Evolutionary conservation across 2,329 filamentous ascomycete genomes (phyloP), one percentile per base, ranked within the genome.

Genomic region (Penicillium carneum): DNA sequence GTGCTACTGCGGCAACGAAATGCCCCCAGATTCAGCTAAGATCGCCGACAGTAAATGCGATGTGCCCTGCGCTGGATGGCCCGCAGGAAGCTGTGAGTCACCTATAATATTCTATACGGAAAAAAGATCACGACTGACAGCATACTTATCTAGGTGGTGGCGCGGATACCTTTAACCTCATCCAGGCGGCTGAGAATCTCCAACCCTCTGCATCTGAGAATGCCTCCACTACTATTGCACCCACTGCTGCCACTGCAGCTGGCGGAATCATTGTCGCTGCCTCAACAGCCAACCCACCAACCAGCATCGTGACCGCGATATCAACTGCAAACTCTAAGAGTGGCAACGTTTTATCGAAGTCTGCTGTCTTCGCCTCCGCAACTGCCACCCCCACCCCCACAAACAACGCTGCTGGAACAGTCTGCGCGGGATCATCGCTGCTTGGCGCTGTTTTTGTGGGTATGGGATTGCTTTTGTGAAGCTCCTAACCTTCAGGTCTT

Each of bases 1-100:
- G 33, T 74, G 72, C 61, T 65, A 58, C 47, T 74, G 72, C 50
- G 66, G 65, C 9, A 57, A 71, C 16, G 42, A 63, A n/a, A 26
- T 68, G 0, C 70, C 72, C 5, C 53, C 62, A 0, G 20, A 59
- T 4, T 57, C 59, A 2, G 55, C 45, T 11, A 64, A 69, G 55
- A 53, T 73, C 8, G 59, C 56, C 43, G 53, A 66, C 36, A 60
- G 61, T 3, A 51, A 71, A 52, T 75, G 72, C 64, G 50, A 66
- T 9, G 26, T 23, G 1, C 3, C 7, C 1, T 75, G 72, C 47
- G 4, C 50, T 2, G 72, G 72, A 11, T 75, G 33, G 11, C 50
- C 70, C 1, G 29, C 0, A 2, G 61, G 67, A 14, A 48, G 43
- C 0, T 75, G 72, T 75, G 65, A 56, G 72, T 57, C 16, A 16